phyloP scores from a whole-genome alignment of 202 grass and related monocot genomes.

The Eragrostis tef region DNA sequence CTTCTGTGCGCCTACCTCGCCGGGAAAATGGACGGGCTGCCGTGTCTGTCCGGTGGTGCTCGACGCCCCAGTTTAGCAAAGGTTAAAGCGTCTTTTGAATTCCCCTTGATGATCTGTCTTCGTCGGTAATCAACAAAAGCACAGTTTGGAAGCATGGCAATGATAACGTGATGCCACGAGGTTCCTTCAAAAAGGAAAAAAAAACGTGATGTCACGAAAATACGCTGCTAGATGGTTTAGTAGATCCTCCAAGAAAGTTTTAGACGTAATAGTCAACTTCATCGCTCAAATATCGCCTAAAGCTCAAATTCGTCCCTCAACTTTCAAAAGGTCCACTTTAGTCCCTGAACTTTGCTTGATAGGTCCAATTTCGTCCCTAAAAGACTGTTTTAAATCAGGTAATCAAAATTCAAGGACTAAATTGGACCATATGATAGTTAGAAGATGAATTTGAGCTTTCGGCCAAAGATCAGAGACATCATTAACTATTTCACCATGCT shows the following conservation, averaged over 20 bases:
- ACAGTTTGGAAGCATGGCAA: background rate
- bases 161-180: background rate
- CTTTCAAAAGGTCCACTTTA: too few relatives aligned
- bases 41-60: background rate
- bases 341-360: too few relatives aligned
- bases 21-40: background rate
- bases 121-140: background rate
- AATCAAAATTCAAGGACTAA: too few relatives aligned
- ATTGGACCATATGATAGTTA: too few relatives aligned
- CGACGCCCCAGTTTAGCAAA: background rate
- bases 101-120: background rate
- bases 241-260: background rate
- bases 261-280: background rate
- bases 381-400: too few relatives aligned
- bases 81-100: background rate
- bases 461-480: too few relatives aligned
- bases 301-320: too few relatives aligned
- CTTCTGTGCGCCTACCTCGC: background rate
- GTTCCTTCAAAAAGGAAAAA: too few relatives aligned
- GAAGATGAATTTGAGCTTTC: too few relatives aligned
- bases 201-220: background rate
- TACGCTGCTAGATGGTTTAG: background rate
- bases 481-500: too few relatives aligned
- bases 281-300: too few relatives aligned
- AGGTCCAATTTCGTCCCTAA: too few relatives aligned